Evolutionary conservation across 805 yeast species (phyloP), one percentile per base, ranked within the genome.

Genomic region (Cyberlindnera saturnus): DNA sequence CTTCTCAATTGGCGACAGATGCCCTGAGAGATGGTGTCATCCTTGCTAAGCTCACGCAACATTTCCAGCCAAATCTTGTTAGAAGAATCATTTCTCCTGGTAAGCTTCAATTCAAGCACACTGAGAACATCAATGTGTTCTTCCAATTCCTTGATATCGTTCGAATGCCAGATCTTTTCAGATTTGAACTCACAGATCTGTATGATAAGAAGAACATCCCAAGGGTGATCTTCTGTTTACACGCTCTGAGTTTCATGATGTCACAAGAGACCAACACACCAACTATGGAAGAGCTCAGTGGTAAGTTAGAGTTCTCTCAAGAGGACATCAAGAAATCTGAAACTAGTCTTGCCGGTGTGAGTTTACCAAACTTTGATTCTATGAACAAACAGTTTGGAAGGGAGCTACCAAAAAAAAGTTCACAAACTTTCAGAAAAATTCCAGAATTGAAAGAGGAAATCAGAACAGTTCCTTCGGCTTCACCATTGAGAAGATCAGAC

Each of bases 141-240:
- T 82, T 91, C 60, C 69, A 74, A 17, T 75, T 91, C 43, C 68
- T 88, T 28, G 82, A 77, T 43, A 75, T 69, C 45, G 72, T 88
- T 47, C 81, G 77, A 23, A 79, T 93, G 51, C 99, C 98, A 0
- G 90, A 86, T 44, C 72, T 89, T 42, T 93, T 90, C 61, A 75
- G 85, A 39, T 93, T 93, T 60, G 99, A 91, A 60, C 74, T 90
- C 45, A 89, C 96, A 4, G 99, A 93, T 63, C 70, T 93, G 32
- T 93, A 89, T 64, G 97, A 93, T 58, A 82, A 83, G 57, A 90
- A 88, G 56, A 86, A 91, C 58, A 76, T 90, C 17, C 98, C 98
- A 14, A 90, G 87, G 58, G 98, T 93, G 20, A 84, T 93, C 59
- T 89, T 88, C 63, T 90, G 97, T 53, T 64, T 93, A 32, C 96